A percentile compares a stretch with the other conserved stretches of the same genome.
These are phyloP conservation scores for Zygotorulaspora danielsina DNA, from an alignment of 805 yeast genomes.

Conservation along the genomic window DNA sequence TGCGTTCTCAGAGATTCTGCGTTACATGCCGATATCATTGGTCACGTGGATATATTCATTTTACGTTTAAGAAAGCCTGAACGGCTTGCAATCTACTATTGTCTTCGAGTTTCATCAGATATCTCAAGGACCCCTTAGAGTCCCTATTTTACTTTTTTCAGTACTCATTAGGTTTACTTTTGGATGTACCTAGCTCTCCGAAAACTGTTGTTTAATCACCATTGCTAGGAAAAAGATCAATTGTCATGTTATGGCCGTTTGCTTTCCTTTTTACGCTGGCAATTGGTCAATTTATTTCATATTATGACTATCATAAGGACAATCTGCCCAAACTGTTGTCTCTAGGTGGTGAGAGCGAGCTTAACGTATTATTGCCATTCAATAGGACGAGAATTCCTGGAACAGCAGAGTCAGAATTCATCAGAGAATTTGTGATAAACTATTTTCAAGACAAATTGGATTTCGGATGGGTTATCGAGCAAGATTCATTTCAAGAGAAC, in stretches of 20 bases:
- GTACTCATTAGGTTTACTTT: no score
- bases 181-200: no score
- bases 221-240: no score
- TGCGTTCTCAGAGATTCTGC: no score
- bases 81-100: no score
- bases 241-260: neutral
- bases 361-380: conserved; percentile 31
- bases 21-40: no score
- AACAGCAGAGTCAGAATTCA: conserved; percentile 36
- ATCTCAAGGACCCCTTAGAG: no score
- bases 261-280: neutral
- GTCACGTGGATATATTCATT: no score
- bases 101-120: no score
- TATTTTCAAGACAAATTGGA: conserved; percentile 33
- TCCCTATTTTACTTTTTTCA: no score
- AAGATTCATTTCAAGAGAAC: conserved; percentile 38
- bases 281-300: conserved; percentile 3
- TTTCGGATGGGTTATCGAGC: conserved; percentile 27
- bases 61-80: no score
- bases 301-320: conserved; percentile 7
- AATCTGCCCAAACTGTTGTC: conserved; percentile 9
- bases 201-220: no score
- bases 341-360: conserved; percentile 1
- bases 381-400: conserved; percentile 44
- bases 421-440: conserved; percentile 37